These are phyloP conservation scores for Gardenia jasminoides DNA, from an alignment of 257 asterid species.

Conservation along the genomic window DNA sequence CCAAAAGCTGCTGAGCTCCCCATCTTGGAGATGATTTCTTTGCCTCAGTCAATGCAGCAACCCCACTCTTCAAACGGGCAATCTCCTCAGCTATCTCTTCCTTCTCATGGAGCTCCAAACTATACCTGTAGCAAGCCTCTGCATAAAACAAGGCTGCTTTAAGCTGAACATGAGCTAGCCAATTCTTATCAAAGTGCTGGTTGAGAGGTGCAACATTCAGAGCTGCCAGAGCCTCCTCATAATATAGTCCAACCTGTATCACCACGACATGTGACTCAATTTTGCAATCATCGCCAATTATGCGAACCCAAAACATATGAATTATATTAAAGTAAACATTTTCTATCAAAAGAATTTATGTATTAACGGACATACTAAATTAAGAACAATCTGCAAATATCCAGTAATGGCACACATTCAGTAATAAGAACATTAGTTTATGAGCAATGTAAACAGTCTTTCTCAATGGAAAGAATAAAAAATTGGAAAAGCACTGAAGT, in stretches of 20 bases:
- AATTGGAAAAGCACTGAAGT: neutral
- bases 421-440: neutral
- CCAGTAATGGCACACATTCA: neutral
- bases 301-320: neutral
- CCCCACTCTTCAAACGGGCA: slow-evolving; percentile 90
- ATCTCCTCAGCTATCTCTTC: slow-evolving; percentile 98
- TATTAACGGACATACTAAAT: neutral
- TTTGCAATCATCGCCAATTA: slow-evolving; percentile 7
- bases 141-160: slow-evolving; percentile 91
- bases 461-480: neutral
- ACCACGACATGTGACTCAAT: neutral
- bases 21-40: slow-evolving; percentile 81
- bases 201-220: slow-evolving; percentile 66
- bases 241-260: slow-evolving; percentile 76
- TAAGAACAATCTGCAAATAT: neutral
- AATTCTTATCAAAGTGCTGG: slow-evolving; percentile 89
- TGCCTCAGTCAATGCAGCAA: slow-evolving; percentile 63
- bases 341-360: neutral
- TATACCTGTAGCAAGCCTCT: slow-evolving; percentile 89
- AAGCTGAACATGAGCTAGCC: slow-evolving; percentile 89
- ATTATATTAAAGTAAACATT: neutral
- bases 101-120: slow-evolving; percentile 90
- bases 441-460: neutral
- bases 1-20: slow-evolving; percentile 82
- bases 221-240: slow-evolving; percentile 91